A percentile compares a stretch with the other conserved stretches of the same genome.
Evolutionary conservation across 345 rosid genomes (phyloP).

Genomic region (Gossypium stocksii): DNA sequence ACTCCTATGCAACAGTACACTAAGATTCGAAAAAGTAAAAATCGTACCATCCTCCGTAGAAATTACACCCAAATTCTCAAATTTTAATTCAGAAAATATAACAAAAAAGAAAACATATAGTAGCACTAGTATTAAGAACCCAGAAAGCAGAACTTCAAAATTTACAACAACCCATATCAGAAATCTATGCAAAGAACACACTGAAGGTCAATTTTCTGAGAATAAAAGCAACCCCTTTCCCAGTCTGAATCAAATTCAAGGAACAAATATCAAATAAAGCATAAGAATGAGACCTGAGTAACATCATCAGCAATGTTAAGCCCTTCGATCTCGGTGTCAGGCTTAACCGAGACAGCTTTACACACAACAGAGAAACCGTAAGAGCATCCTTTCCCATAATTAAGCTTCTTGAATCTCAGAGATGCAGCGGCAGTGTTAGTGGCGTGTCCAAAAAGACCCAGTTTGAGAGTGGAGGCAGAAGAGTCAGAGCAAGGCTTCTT

Average conservation of each 20-base stretch:
- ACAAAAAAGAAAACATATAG: neutral
- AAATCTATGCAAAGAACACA: neutral
- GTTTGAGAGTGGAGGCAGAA: slow-evolving; percentile 22
- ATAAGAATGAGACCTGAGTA: slow-evolving; percentile 45
- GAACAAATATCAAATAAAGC: neutral
- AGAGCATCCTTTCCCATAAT: slow-evolving; percentile 17
- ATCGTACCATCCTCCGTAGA: neutral
- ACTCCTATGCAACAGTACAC: neutral
- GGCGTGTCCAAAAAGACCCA: slow-evolving; percentile 23
- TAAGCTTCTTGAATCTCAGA: slow-evolving; percentile 23
- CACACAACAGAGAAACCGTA: slow-evolving; percentile 46
- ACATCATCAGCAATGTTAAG: slow-evolving; percentile 89
- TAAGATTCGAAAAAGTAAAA: neutral
- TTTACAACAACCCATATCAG: slow-evolving; percentile 6
- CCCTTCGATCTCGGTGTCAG: slow-evolving; percentile 49
- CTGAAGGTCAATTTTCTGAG: neutral
- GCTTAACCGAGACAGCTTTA: slow-evolving; percentile 61
- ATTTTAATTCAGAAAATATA: neutral
- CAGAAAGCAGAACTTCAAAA: neutral
- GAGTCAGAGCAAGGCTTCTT: slow-evolving; percentile 18
- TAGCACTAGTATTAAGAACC: neutral
- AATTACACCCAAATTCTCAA: neutral
- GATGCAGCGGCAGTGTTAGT: slow-evolving; percentile 8
- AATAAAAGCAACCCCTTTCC: slow-evolving; percentile 6
- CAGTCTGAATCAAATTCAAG: neutral